Evolutionary conservation across 495 filamentous ascomycete species (phyloP), one percentile per base, ranked within the genome.

Genomic region (Copromyces sp.): DNA sequence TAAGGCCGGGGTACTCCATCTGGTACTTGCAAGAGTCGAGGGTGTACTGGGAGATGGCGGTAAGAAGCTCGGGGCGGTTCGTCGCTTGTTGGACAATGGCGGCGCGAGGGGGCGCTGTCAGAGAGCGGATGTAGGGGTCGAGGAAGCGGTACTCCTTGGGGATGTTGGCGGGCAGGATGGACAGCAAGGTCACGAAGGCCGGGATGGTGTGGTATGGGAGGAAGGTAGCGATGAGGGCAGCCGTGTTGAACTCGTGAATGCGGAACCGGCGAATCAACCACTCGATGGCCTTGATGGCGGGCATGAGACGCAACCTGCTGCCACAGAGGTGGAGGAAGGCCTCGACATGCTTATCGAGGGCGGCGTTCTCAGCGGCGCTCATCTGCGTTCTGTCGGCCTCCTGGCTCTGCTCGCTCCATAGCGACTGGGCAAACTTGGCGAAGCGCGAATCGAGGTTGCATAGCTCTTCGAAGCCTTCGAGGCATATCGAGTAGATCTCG

Each of bases 371-470:
- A 17, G 86, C 82, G 17, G 84, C 86, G 2, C 90, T 95, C 90
- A 97, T 92, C 81, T 94, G 89, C 14, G 86, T 91, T 42, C 95
- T 87, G 75, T 99, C 95, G 74, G 95, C 89, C 70, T 86, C 83
- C 81, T 93, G 95, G 84, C 94, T 97, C 80, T 96, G 91, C 73
- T 94, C 91, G 82, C 92, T 95, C 86, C 97, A 99, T 47, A 99
- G 81, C 8, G 88, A 91, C 59, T 84, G 83, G 68, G 86, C 86
- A 78, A 93, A 98, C 24, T 83, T 81, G 40, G 85, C 69, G 74
- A 97, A 98, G 41, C 93, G 88, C 6, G 82, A 73, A 80, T 99
- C 96, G 29, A 99, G 82, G 73, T 87, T 87, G 79, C 95, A 98
- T 74, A 99, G 84, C 74, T 99, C 95, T 38, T 91, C 87, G 76